These are phyloP conservation scores for Leptographium radiaticola DNA, from an alignment of 2,329 filamentous ascomycete genomes.

Conservation along the genomic window DNA sequence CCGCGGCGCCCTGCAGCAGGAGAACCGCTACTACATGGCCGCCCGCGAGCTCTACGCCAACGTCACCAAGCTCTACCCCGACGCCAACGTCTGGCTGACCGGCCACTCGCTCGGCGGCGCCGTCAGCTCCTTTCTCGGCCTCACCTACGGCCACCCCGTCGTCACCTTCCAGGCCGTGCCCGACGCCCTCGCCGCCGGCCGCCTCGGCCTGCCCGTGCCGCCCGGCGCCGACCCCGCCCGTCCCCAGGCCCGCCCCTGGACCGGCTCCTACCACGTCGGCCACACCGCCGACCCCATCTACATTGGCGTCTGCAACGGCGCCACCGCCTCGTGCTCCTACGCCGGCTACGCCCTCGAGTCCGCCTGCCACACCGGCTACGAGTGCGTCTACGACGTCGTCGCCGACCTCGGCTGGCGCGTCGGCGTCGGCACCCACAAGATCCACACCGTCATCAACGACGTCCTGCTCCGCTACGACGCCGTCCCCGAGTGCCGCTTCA, in stretches of 20 bases:
- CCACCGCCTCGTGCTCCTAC: slow-evolving; percentile 77
- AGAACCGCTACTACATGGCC: slow-evolving; percentile 85
- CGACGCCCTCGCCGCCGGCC: slow-evolving; percentile 73
- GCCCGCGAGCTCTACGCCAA: slow-evolving; percentile 85
- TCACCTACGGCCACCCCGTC: slow-evolving; percentile 84
- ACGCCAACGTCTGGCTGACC: slow-evolving; percentile 74
- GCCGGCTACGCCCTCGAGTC: slow-evolving; percentile 91
- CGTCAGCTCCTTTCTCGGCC: slow-evolving; percentile 72
- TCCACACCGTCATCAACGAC: slow-evolving; percentile 74
- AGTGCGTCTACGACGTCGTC: slow-evolving; percentile 89
- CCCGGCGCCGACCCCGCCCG: slow-evolving; percentile 60
- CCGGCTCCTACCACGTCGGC: slow-evolving; percentile 80
- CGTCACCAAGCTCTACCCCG: slow-evolving; percentile 76
- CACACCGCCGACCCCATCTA: slow-evolving; percentile 91
- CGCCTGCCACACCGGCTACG: slow-evolving; percentile 75
- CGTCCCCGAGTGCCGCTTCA: slow-evolving; percentile 63
- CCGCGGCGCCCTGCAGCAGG: slow-evolving; percentile 56
- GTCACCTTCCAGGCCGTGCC: slow-evolving; percentile 90
- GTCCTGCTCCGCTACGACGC: slow-evolving; percentile 73
- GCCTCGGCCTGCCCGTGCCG: slow-evolving; percentile 74
- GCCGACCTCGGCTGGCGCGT: slow-evolving; percentile 85
- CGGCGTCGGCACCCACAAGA: slow-evolving; percentile 82
- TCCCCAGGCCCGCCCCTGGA: slow-evolving; percentile 58
- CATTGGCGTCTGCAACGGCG: slow-evolving; percentile 85
- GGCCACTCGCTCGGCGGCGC: slow-evolving; percentile 90